phyloP scores from a whole-genome alignment of 768 basidiomycete species.

The Porphyrellus cyaneotinctus region DNA sequence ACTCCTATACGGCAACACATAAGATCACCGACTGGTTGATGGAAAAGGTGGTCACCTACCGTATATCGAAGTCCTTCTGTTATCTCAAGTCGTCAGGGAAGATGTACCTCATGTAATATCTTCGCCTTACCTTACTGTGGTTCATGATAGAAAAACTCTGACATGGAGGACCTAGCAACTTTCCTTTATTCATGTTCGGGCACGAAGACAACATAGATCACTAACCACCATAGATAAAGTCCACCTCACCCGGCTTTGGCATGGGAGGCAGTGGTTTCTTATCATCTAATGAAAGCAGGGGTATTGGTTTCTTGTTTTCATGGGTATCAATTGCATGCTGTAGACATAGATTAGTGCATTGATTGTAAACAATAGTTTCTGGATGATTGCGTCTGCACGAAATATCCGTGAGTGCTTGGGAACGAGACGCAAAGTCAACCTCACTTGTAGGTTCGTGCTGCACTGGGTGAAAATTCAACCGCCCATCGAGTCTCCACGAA shows the following conservation, averaged over 20 bases:
- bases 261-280: conserved; percentile 39
- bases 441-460: conserved; percentile 62
- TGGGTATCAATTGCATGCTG: conserved; percentile 50
- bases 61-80: conserved; percentile 57
- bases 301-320: conserved; percentile 38
- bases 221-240: conserved; percentile 72
- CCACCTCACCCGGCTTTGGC: conserved; percentile 57
- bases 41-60: conserved; percentile 34
- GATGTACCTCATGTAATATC: neutral
- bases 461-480: conserved; percentile 59
- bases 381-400: conserved; percentile 59
- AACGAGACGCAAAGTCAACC: conserved; percentile 10
- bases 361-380: conserved; percentile 55
- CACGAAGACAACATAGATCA: conserved; percentile 4
- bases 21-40: neutral
- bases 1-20: conserved; percentile 37
- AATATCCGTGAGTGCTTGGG: neutral
- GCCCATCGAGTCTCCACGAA: conserved; percentile 67
- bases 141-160: conserved; percentile 70
- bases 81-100: conserved; percentile 1
- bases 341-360: conserved; percentile 57
- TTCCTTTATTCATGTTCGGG: neutral
- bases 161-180: conserved; percentile 61
- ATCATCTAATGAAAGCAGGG: conserved; percentile 41
- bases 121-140: conserved; percentile 46